Conservation (phyloP, 108 stramenopile genomes). For the Discostella stelligeroides region DNA sequence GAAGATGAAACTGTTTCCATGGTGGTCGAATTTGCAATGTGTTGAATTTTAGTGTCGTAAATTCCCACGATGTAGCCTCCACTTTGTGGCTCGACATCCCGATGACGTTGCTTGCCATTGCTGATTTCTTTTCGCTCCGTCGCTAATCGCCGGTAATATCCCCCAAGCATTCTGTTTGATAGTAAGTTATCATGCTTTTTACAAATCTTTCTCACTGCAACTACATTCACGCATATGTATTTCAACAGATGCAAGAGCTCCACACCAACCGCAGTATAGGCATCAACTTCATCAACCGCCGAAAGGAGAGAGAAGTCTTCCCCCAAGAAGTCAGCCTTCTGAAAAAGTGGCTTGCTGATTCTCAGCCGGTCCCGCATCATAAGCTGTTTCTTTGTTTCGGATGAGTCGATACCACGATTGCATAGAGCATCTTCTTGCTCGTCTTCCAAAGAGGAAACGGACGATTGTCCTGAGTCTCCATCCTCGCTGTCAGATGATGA, state of each 20-base stretch:
- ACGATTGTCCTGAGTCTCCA: conserved; percentile 15
- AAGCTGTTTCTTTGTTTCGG: conserved; percentile 59
- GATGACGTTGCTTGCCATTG: conserved; percentile 7
- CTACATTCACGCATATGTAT: conserved; percentile 51
- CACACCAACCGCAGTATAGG: conserved; percentile 49
- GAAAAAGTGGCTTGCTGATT: conserved; percentile 68
- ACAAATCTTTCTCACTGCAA: conserved; percentile 84
- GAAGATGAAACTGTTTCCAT: conserved; percentile 81
- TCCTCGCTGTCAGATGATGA: conserved; percentile 31
- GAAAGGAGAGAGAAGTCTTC: conserved; percentile 70
- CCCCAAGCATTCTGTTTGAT: conserved; percentile 85
- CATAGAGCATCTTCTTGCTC: conserved; percentile 12
- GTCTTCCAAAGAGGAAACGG: conserved; percentile 32
- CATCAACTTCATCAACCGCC: conserved; percentile 84
- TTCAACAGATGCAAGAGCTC: conserved; percentile 53
- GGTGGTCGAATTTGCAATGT: conserved; percentile 76
- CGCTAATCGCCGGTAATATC: conserved; percentile 64
- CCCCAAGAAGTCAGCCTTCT: conserved; percentile 67
- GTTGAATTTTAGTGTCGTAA: conserved; percentile 72
- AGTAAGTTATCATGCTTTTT: conserved; percentile 84
- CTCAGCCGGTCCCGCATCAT: conserved; percentile 64
- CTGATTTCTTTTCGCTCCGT: conserved; percentile 13
- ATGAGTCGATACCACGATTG: conserved; percentile 19
- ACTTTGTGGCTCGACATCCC: conserved; percentile 13
- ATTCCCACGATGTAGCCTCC: conserved; percentile 43